Percentiles rank a stretch among this genome's conserved stretches.
Evolutionary conservation across 805 yeast genomes (phyloP).

Genomic region (Kodamaea kaohsiungensis): DNA sequence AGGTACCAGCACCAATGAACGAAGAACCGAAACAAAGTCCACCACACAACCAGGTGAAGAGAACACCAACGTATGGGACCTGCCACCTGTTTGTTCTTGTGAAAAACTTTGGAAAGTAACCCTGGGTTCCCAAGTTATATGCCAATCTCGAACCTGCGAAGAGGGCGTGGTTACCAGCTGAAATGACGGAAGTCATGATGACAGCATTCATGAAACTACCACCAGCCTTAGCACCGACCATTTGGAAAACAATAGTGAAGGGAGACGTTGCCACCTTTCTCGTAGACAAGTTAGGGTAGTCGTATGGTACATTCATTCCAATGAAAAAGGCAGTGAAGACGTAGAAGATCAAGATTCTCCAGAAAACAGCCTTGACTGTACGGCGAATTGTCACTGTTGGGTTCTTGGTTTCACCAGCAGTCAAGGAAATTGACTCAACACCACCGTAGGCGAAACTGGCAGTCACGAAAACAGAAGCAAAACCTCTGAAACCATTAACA

Average conservation of each 20-base stretch:
- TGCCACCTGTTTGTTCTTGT: slow-evolving; percentile 43
- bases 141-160: slow-evolving; percentile 69
- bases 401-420: slow-evolving; percentile 59
- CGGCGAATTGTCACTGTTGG: slow-evolving; percentile 63
- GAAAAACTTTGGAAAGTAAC: slow-evolving; percentile 46
- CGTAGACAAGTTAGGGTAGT: slow-evolving; percentile 24
- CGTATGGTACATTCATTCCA: slow-evolving; percentile 38
- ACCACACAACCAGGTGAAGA: slow-evolving; percentile 53
- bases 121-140: slow-evolving; percentile 54
- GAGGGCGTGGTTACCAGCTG: slow-evolving; percentile 54
- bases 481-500: slow-evolving; percentile 21
- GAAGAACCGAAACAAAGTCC: slow-evolving; percentile 64
- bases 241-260: slow-evolving; percentile 79
- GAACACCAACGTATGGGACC: slow-evolving; percentile 51
- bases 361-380: slow-evolving; percentile 60
- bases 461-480: slow-evolving; percentile 22
- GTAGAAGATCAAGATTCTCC: slow-evolving; percentile 46
- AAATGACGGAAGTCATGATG: slow-evolving; percentile 61
- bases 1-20: slow-evolving; percentile 52
- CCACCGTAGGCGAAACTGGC: slow-evolving; percentile 30
- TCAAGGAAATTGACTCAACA: slow-evolving; percentile 57
- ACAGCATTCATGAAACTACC: slow-evolving; percentile 82
- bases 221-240: slow-evolving; percentile 60
- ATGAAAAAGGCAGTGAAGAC: slow-evolving; percentile 41
- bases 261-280: slow-evolving; percentile 57